Base-by-base conservation (phyloP, 2,329 filamentous ascomycete species). In the Pyrenochaeta sp. region DNA sequence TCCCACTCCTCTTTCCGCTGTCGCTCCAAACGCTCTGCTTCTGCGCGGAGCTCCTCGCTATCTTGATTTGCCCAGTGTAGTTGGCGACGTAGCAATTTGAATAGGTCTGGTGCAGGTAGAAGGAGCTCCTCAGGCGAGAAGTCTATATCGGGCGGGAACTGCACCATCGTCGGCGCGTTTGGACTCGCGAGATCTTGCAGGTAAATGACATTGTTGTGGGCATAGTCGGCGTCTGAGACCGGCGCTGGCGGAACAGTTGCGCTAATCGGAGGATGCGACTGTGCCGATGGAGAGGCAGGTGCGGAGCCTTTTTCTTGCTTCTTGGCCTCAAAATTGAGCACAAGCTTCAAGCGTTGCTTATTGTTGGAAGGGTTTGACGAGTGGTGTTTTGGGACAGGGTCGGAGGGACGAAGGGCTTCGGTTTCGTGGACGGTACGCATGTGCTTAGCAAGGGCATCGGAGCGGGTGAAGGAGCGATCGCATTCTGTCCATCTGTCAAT, bases 381-480 rank as follows among this genome's bases (percentile, higher is more conserved):
- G 70, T 80, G 71, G 52, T 87, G 87, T 73, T 91, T 90, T 18
- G 89, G 87, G 11, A 91, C 85, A 2, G 89, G 87, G 71, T 93
- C 83, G 12, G 80, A 81, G 4, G 91, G 90, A n/a, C 91, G 88
- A 18, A 97, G 83, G 14, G 92, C 90, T 78, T 99, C 95, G 3
- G 94, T 97, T 75, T 99, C 95, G 80, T 99, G 95, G 32, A 99
- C 93, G 14, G 95, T 98, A 66, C 95, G 90, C 92, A 98, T 98
- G 75, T 99, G 95, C 77, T 99, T 99, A 1, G 94, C 92, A 0
- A 99, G 83, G 11, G 95, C 95, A 69, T 99, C 95, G 20, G 94
- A 97, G 61, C 95, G 85, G 2, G 95, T 99, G 68, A 99, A 99
- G 29, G 93, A 93, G 56, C 94, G 90, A 74, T 99, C 95, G 78